Evolutionary conservation across 495 filamentous ascomycete species (phyloP).

Genomic region (Cryomyces minteri): DNA sequence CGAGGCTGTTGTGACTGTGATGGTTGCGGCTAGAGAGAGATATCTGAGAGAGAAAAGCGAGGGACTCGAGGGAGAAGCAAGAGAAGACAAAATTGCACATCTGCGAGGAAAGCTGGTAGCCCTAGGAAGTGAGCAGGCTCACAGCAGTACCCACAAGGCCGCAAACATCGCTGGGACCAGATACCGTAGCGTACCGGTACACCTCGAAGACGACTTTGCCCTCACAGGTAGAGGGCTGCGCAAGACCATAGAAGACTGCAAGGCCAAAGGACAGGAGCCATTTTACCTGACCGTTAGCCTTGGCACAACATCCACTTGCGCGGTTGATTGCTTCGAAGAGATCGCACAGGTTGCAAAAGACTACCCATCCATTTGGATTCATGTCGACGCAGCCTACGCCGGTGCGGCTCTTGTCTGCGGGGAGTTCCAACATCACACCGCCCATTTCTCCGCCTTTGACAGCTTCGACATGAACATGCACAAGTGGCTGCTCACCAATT

Average conservation of each 20-base stretch:
- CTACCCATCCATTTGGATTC: constrained; percentile 63
- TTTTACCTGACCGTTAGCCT: constrained; percentile 77
- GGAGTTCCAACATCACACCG: constrained; percentile 55
- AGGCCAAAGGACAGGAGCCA: constrained; percentile 49
- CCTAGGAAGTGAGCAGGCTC: constrained; percentile 59
- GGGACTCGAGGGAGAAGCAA: constrained; percentile 29
- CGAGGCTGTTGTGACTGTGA: constrained; percentile 70
- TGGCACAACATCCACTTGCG: constrained; percentile 79
- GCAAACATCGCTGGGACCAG: constrained; percentile 72
- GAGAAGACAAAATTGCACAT: constrained; percentile 45
- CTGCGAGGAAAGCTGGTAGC: constrained; percentile 59
- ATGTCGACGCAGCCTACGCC: constrained; percentile 94
- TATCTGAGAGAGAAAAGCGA: constrained; percentile 7
- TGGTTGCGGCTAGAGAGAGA: constrained; percentile 79
- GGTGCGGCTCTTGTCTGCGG: constrained; percentile 66
- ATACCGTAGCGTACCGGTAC: constrained; percentile 46
- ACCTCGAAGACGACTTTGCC: constrained; percentile 41
- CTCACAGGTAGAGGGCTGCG: constrained; percentile 49
- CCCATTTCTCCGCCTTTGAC: constrained; percentile 49
- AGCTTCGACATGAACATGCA: constrained; percentile 94
- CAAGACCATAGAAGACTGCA: constrained; percentile 38
- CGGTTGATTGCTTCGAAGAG: constrained; percentile 60
- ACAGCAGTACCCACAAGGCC: constrained; percentile 73
- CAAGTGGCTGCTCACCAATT: constrained; percentile 93
- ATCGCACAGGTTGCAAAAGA: constrained; percentile 47